A percentile compares a stretch with the other conserved stretches of the same genome.
Evolutionary conservation across 202 grass and related monocot genomes (phyloP).

Genomic region (Setaria italica): DNA sequence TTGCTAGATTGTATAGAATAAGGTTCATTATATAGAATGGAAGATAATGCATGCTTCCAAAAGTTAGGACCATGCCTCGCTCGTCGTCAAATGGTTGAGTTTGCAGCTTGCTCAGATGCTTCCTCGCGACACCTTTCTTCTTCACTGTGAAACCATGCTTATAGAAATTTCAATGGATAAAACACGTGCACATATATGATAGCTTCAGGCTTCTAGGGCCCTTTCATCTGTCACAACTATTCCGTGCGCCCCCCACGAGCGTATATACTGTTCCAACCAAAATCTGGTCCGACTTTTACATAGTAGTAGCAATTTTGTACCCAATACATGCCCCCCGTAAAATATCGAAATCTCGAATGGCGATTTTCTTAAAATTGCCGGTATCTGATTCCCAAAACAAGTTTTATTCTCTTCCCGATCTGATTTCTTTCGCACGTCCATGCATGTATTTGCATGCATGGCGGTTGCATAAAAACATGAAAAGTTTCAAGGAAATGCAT

Average conservation of each 20-base stretch:
- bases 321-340: too few species aligned
- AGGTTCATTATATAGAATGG: not conserved
- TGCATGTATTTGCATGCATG: too few species aligned
- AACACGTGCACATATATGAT: not conserved
- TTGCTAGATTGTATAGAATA: not conserved
- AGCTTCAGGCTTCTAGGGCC: not conserved
- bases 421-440: too few species aligned
- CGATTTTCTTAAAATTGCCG: too few species aligned
- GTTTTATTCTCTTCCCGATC: too few species aligned
- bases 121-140: not conserved
- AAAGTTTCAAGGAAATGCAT: too few species aligned
- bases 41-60: not conserved
- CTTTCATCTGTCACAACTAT: constrained; percentile 1
- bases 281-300: not conserved
- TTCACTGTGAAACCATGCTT: not conserved
- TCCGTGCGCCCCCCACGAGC: not conserved
- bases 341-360: too few species aligned
- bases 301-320: not conserved
- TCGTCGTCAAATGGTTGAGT: not conserved
- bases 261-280: not conserved
- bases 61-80: not conserved
- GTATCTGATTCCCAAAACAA: too few species aligned
- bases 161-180: not conserved
- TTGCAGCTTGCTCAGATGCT: constrained; percentile 6
- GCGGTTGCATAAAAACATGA: too few species aligned